A percentile compares a stretch with the other conserved stretches of the same genome.
Evolutionary conservation across 2,329 filamentous ascomycete species (phyloP).

Genomic region (Xylaria digitata): DNA sequence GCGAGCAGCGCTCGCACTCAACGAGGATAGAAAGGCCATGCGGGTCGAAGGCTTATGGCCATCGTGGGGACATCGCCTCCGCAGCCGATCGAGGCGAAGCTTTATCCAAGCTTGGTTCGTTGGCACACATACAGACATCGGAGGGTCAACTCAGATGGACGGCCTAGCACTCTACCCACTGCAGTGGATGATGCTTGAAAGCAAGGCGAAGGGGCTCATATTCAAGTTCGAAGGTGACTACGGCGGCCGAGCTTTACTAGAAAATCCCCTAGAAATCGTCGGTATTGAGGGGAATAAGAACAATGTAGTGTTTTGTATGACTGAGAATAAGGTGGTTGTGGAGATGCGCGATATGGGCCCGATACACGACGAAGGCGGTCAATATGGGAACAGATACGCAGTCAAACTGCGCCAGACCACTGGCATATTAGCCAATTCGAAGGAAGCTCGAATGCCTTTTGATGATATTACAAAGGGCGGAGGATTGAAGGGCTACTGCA

Average conservation of each 20-base stretch:
- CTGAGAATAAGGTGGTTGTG: conserved; percentile 2
- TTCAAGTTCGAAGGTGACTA: conserved; percentile 6
- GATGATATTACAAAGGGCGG: not conserved
- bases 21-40: conserved; percentile 13
- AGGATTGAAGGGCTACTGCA: not conserved
- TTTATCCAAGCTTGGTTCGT: conserved; percentile 19
- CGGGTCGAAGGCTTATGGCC: conserved; percentile 4
- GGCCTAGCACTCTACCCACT: conserved; percentile 8
- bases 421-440: not conserved
- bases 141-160: conserved; percentile 3
- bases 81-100: not conserved
- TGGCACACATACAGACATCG: not conserved
- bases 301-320: not conserved
- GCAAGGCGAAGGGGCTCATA: not conserved
- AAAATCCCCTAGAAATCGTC: not conserved
- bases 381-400: conserved; percentile 3
- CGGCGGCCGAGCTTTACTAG: not conserved
- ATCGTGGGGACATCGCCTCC: not conserved
- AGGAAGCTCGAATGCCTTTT: conserved; percentile 2
- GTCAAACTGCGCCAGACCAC: not conserved
- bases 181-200: conserved; percentile 14
- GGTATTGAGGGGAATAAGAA: not conserved
- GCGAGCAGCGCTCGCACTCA: conserved; percentile 1
- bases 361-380: not conserved
- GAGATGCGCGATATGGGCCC: conserved; percentile 1